phyloP scores from a whole-genome alignment of 176 grass and related monocot genomes.

The Musa acuminata region DNA sequence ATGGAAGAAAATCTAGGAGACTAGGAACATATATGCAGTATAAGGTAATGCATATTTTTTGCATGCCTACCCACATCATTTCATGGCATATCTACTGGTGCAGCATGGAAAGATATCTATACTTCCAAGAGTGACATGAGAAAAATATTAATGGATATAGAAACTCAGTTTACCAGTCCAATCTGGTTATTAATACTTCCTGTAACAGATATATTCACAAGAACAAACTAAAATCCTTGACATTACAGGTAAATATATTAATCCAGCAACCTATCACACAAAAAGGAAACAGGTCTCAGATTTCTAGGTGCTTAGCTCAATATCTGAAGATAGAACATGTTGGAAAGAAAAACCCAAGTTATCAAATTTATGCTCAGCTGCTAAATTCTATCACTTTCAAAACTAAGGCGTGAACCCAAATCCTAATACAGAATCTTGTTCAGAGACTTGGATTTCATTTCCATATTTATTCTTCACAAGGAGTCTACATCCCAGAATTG shows the following conservation, averaged over 20 bases:
- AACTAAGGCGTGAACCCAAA: too few relatives aligned
- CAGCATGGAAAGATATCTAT: not conserved
- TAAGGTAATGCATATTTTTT: too few relatives aligned
- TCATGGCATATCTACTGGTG: not conserved
- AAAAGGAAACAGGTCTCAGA: not conserved
- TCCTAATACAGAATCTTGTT: too few relatives aligned
- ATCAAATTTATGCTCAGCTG: not conserved
- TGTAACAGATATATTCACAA: not conserved
- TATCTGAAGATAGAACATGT: not conserved
- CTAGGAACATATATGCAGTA: too few relatives aligned
- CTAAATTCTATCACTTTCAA: not conserved
- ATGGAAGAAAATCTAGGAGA: too few relatives aligned
- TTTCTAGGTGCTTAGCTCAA: not conserved
- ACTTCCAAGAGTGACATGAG: not conserved
- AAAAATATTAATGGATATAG: not conserved
- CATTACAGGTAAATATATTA: not conserved
- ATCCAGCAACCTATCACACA: not conserved
- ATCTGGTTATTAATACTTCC: not conserved
- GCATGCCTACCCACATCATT: too few relatives aligned
- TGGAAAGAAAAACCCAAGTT: not conserved
- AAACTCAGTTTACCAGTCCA: not conserved
- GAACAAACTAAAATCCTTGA: not conserved
- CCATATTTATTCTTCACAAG: too few relatives aligned
- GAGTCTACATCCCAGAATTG: not conserved
- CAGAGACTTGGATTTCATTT: too few relatives aligned